Conservation (phyloP, 768 basidiomycete species). For the Neoboletus magnificus region DNA sequence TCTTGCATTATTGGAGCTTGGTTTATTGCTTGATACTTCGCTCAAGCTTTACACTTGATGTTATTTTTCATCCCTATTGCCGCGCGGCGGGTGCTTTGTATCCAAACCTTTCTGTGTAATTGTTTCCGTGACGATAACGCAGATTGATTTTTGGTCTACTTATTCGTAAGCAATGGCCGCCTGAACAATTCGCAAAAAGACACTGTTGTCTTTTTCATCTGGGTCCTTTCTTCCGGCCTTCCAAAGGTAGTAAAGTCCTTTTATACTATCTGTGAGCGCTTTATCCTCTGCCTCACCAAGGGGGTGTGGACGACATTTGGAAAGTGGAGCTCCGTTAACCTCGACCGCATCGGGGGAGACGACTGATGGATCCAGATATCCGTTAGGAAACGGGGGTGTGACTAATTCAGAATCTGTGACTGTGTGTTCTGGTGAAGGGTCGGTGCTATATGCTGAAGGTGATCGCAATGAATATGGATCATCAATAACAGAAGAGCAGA, state of each 20-base stretch:
- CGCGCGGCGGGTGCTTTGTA: not conserved
- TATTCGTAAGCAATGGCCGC: constrained; percentile 25
- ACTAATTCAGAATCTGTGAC: constrained; percentile 21
- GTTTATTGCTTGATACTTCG: constrained; percentile 18
- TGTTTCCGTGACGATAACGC: not conserved
- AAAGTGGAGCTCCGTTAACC: constrained; percentile 9
- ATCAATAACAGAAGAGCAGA: constrained; percentile 5
- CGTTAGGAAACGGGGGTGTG: constrained; percentile 20
- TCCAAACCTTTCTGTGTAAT: not conserved
- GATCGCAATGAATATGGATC: constrained; percentile 6
- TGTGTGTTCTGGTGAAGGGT: constrained; percentile 15
- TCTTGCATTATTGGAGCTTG: constrained; percentile 26
- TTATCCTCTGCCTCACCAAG: constrained; percentile 29
- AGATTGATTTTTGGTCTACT: not conserved
- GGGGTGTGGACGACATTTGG: not conserved
- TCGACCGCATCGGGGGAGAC: constrained; percentile 15
- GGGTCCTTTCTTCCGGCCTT: constrained; percentile 34
- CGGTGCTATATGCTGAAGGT: constrained; percentile 3
- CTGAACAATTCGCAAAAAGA: constrained; percentile 36
- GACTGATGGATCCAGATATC: constrained; percentile 8
- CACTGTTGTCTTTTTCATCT: constrained; percentile 21
- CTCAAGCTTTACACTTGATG: constrained; percentile 2
- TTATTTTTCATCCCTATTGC: not conserved
- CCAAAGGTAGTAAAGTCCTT: constrained; percentile 61
- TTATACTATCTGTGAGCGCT: constrained; percentile 50